phyloP scores from a whole-genome alignment of 108 stramenopile genomes.

The Craspedostauros australis region DNA sequence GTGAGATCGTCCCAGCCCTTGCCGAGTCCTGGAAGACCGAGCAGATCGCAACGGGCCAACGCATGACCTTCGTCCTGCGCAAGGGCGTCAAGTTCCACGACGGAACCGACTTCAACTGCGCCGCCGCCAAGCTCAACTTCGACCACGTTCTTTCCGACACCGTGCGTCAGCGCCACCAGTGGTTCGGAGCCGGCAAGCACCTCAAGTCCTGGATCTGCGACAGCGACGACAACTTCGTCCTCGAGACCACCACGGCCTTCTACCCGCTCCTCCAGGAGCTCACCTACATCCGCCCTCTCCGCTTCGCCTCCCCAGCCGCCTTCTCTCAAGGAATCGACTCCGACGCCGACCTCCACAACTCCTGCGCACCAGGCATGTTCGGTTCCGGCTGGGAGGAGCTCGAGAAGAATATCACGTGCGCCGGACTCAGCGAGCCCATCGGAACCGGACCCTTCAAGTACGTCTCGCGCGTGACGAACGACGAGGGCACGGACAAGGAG shows the following conservation, averaged over 20 bases:
- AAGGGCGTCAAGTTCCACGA: slow-evolving; percentile 62
- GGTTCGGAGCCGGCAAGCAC: slow-evolving; percentile 36
- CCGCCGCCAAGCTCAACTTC: slow-evolving; percentile 61
- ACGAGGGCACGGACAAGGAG: slow-evolving; percentile 12
- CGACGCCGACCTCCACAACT: slow-evolving; percentile 44
- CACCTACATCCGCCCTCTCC: slow-evolving; percentile 59
- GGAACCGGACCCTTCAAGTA: slow-evolving; percentile 61
- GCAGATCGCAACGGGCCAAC: slow-evolving; percentile 17
- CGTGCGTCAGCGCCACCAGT: slow-evolving; percentile 41
- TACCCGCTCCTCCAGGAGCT: slow-evolving; percentile 62
- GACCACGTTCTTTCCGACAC: slow-evolving; percentile 56
- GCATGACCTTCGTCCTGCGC: slow-evolving; percentile 47
- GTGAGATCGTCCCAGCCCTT: slow-evolving; percentile 40
- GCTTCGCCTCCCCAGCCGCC: slow-evolving; percentile 40
- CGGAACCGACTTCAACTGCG: slow-evolving; percentile 47
- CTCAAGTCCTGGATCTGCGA: slow-evolving; percentile 42
- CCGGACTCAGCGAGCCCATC: slow-evolving; percentile 34
- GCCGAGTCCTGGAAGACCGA: slow-evolving; percentile 38
- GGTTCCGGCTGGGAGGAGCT: slow-evolving; percentile 18
- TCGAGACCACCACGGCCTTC: slow-evolving; percentile 36
- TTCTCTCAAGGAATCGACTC: slow-evolving; percentile 39
- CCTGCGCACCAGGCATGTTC: slow-evolving; percentile 41
- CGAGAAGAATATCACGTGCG: slow-evolving; percentile 38
- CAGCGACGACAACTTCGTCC: slow-evolving; percentile 24
- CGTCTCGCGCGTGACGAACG: slow-evolving; percentile 11